phyloP scores from a whole-genome alignment of 1,284 basidiomycete genomes.

The Peniophora sp. region DNA sequence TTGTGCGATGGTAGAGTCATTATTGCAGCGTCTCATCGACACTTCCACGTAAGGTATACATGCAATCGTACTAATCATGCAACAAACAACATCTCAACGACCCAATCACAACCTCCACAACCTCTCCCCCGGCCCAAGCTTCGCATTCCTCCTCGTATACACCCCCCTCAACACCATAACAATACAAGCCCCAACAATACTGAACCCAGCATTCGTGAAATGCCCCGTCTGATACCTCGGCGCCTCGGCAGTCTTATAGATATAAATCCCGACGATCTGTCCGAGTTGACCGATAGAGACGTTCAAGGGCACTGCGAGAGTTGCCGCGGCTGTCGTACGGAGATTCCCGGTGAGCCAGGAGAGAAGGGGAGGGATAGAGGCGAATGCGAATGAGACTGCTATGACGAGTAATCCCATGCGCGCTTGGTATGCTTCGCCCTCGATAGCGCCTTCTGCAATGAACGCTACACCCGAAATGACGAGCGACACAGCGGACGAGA shows the following conservation, averaged over 20 bases:
- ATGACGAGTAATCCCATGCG: constrained; percentile 28
- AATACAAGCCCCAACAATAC: constrained; percentile 16
- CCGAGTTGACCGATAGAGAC: constrained; percentile 28
- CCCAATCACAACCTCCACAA: constrained; percentile 14
- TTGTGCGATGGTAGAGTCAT: no score
- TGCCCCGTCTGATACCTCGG: constrained; percentile 22
- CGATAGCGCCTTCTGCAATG: constrained; percentile 18
- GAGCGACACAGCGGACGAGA: constrained; percentile 11
- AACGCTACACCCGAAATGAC: constrained; percentile 13
- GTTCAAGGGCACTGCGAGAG: constrained; percentile 28
- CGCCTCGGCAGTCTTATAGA: not conserved
- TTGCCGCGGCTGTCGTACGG: constrained; percentile 21
- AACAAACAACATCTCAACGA: no score
- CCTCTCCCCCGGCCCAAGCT: constrained; percentile 8
- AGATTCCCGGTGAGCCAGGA: constrained; percentile 30
- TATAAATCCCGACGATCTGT: constrained; percentile 20
- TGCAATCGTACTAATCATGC: no score
- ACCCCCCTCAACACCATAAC: constrained; percentile 12
- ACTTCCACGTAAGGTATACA: no score
- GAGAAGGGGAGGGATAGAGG: constrained; percentile 25
- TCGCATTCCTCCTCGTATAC: constrained; percentile 14
- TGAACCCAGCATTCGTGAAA: constrained; percentile 26
- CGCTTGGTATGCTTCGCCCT: constrained; percentile 19
- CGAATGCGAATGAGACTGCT: constrained; percentile 25
- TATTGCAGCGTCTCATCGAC: no score